These are phyloP conservation scores for Leccinum uliginosum DNA, from an alignment of 768 basidiomycete genomes.

Conservation along the genomic window DNA sequence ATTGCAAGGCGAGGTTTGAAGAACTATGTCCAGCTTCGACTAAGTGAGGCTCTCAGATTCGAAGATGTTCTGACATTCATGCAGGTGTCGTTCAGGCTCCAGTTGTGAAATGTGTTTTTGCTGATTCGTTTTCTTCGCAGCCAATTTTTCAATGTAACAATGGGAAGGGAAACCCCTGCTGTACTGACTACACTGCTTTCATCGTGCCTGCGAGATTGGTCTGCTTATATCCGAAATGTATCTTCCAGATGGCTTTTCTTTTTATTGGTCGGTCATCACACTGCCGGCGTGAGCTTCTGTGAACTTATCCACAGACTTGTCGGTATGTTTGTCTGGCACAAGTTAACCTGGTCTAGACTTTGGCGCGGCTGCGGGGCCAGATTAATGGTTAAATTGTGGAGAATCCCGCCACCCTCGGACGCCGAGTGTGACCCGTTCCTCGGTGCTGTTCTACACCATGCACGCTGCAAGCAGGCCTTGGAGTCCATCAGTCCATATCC, in stretches of 20 bases:
- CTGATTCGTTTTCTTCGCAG: neutral
- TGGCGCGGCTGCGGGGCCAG: too few relatives aligned
- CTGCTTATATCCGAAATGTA: neutral
- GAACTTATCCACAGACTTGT: neutral
- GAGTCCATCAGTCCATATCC: neutral
- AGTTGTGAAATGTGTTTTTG: neutral
- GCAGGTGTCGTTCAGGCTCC: neutral
- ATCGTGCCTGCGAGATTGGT: neutral
- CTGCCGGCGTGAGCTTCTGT: neutral
- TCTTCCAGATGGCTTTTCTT: neutral
- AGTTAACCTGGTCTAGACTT: neutral
- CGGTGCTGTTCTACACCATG: neutral
- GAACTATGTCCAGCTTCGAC: neutral
- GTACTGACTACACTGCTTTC: slow-evolving; percentile 1
- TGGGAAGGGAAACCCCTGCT: neutral
- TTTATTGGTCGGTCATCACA: neutral
- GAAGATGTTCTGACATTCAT: neutral
- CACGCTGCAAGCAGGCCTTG: neutral
- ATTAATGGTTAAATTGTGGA: too few relatives aligned
- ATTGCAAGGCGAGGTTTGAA: slow-evolving; percentile 43
- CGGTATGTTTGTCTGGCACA: neutral
- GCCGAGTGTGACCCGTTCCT: neutral
- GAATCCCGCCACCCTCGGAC: neutral
- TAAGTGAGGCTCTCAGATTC: neutral
- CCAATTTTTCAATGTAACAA: neutral